Evolutionary conservation across 202 grass and related monocot species (phyloP).

Genomic region (Eragrostis tef): DNA sequence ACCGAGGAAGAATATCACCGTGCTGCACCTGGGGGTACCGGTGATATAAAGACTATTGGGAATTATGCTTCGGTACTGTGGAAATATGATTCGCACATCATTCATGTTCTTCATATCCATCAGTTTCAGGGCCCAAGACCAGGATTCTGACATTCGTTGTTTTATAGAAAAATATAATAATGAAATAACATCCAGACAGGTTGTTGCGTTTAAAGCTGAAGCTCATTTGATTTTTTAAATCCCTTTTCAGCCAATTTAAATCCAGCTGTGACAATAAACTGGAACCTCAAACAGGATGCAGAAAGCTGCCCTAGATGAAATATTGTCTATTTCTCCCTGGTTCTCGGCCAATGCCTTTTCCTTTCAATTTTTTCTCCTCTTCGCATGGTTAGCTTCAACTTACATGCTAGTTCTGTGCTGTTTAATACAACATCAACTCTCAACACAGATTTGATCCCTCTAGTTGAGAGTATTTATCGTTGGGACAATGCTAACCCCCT

Average conservation of each 20-base stretch:
- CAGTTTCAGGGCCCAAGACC: background rate
- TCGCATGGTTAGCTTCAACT: background rate
- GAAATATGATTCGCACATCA: background rate
- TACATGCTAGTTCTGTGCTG: conserved; percentile 12
- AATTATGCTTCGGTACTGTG: conserved; percentile 87
- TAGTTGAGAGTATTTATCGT: background rate
- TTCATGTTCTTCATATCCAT: background rate
- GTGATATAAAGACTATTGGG: conserved; percentile 84
- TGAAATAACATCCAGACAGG: background rate
- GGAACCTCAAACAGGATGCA: background rate
- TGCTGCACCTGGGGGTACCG: conserved; percentile 84
- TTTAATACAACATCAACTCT: conserved; percentile 30
- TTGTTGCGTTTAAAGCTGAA: background rate
- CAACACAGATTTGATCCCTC: conserved; percentile 4
- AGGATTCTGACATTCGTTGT: background rate
- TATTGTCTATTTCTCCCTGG: background rate
- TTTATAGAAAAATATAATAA: background rate
- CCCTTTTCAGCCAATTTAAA: background rate
- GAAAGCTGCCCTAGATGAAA: background rate
- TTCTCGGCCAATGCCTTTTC: background rate
- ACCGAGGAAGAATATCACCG: conserved; percentile 83
- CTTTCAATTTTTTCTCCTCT: background rate
- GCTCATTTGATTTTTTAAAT: background rate
- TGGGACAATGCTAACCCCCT: background rate
- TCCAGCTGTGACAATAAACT: conserved; percentile 20